These are phyloP conservation scores for Aspergillus japonicus DNA, from an alignment of 2,329 filamentous ascomycete species.

Conservation along the genomic window DNA sequence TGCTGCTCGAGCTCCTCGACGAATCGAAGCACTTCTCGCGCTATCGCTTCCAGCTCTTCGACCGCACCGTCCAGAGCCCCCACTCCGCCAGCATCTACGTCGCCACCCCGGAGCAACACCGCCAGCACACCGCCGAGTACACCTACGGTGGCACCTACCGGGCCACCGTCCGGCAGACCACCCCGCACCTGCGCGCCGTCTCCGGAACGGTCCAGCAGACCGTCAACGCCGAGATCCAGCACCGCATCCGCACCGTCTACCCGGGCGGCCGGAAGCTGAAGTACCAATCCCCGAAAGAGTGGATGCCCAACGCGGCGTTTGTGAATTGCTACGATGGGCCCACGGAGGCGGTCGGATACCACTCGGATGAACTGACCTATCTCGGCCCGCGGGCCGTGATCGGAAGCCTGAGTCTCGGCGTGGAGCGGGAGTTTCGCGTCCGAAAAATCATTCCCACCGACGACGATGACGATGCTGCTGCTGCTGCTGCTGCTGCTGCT, in stretches of 20 bases:
- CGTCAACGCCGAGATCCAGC: slow-evolving; percentile 75
- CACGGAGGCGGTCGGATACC: slow-evolving; percentile 82
- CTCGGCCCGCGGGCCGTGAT: slow-evolving; percentile 86
- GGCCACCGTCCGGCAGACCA: slow-evolving; percentile 73
- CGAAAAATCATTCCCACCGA: slow-evolving; percentile 66
- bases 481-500: slow-evolving; percentile 6
- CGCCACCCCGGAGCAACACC: slow-evolving; percentile 67
- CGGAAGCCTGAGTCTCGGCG: slow-evolving; percentile 84
- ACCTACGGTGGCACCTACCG: slow-evolving; percentile 78
- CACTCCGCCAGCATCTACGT: slow-evolving; percentile 85
- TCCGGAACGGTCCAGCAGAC: slow-evolving; percentile 68
- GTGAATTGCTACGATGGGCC: slow-evolving; percentile 91
- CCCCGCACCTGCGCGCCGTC: slow-evolving; percentile 69
- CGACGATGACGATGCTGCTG: slow-evolving; percentile 31
- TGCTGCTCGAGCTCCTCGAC: slow-evolving; percentile 72
- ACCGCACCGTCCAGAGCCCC: slow-evolving; percentile 78
- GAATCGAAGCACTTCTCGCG: slow-evolving; percentile 71
- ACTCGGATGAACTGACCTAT: slow-evolving; percentile 90
- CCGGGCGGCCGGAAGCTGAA: slow-evolving; percentile 70
- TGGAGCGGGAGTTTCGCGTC: slow-evolving; percentile 89
- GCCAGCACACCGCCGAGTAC: slow-evolving; percentile 73
- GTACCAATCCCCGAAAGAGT: slow-evolving; percentile 70
- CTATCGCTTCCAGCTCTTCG: slow-evolving; percentile 80
- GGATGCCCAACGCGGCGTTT: slow-evolving; percentile 86
- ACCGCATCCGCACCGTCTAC: slow-evolving; percentile 67